These are phyloP conservation scores for Wickerhamiella siamensis DNA, from an alignment of 805 yeast species.

Conservation along the genomic window DNA sequence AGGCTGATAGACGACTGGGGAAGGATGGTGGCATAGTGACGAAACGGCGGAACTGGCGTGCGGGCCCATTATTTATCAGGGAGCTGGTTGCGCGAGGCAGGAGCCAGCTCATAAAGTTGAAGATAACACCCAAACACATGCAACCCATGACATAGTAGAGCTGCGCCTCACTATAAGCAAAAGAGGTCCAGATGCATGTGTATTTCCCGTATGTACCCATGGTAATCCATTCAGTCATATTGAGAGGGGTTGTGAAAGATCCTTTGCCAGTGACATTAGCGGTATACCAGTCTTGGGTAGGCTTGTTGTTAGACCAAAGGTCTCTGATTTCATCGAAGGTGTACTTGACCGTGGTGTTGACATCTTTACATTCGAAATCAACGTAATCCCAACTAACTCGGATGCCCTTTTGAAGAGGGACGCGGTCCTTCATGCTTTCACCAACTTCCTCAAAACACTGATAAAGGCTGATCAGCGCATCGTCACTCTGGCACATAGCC, in stretches of 20 bases:
- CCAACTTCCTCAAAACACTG: background rate
- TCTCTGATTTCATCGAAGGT: background rate
- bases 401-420: background rate
- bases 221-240: background rate
- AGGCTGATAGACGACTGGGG: conserved; percentile 3
- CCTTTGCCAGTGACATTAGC: background rate
- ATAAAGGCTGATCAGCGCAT: background rate
- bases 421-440: background rate
- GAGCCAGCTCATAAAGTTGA: conserved; percentile 8
- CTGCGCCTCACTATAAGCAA: conserved; percentile 5
- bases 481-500: background rate
- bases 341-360: background rate
- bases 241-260: background rate
- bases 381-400: background rate
- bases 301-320: background rate
- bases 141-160: conserved; percentile 8
- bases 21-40: conserved; percentile 7
- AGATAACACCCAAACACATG: conserved; percentile 4
- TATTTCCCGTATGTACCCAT: background rate
- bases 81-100: conserved; percentile 5
- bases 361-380: background rate
- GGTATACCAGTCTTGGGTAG: background rate
- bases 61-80: conserved; percentile 1
- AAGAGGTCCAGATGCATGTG: background rate
- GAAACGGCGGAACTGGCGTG: conserved; percentile 3